A percentile compares a stretch with the other conserved stretches of the same genome.
Evolutionary conservation across 495 filamentous ascomycete genomes (phyloP).

Genomic region (Penicillium taxi): DNA sequence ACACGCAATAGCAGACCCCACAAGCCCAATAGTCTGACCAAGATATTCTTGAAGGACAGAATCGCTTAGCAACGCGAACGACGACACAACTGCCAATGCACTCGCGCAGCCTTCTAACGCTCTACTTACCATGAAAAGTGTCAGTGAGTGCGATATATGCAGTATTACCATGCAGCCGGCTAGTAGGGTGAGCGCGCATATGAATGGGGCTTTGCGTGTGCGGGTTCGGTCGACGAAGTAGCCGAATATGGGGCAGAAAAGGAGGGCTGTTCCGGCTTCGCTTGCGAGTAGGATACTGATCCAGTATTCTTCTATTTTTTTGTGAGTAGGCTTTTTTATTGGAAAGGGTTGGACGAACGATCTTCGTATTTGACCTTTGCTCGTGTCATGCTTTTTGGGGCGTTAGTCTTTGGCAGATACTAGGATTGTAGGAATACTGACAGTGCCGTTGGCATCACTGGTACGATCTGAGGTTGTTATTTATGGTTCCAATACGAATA

Average conservation of each 20-base stretch:
- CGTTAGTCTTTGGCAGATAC: too few relatives aligned
- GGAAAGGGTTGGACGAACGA: slow-evolving; percentile 43
- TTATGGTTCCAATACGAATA: not conserved
- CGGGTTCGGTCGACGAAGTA: slow-evolving; percentile 47
- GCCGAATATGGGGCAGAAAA: slow-evolving; percentile 50
- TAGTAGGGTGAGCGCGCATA: slow-evolving; percentile 49
- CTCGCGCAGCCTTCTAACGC: slow-evolving; percentile 55
- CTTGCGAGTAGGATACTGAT: slow-evolving; percentile 46
- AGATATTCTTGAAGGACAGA: slow-evolving; percentile 50
- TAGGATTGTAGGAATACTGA: too few relatives aligned
- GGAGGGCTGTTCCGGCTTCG: slow-evolving; percentile 50
- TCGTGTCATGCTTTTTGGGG: slow-evolving; percentile 37
- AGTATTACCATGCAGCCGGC: slow-evolving; percentile 50
- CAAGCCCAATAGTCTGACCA: slow-evolving; percentile 46
- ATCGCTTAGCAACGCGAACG: slow-evolving; percentile 52
- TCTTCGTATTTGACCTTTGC: slow-evolving; percentile 43
- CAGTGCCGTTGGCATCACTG: slow-evolving; percentile 58
- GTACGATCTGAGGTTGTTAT: slow-evolving; percentile 36
- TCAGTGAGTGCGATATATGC: slow-evolving; percentile 41
- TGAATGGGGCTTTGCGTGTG: slow-evolving; percentile 46
- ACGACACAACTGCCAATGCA: slow-evolving; percentile 57
- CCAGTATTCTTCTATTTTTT: slow-evolving; percentile 23
- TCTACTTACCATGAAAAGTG: slow-evolving; percentile 47
- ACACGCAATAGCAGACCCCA: slow-evolving; percentile 25
- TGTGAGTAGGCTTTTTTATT: not conserved